These are phyloP conservation scores for Macrophomina tecta DNA, from an alignment of 2,329 filamentous ascomycete genomes.

Conservation along the genomic window DNA sequence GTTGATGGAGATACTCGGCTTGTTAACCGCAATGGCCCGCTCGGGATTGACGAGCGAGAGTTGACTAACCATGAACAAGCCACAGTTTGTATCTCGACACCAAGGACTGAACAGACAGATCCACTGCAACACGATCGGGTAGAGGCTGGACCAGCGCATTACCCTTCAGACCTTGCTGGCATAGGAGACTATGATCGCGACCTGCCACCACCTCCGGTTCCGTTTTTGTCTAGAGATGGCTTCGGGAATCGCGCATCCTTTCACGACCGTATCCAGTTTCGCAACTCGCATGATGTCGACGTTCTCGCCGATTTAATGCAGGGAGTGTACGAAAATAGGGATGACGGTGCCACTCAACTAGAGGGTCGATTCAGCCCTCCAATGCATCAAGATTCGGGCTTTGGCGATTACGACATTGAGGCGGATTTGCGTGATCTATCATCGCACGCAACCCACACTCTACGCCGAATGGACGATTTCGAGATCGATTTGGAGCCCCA, in stretches of 20 bases:
- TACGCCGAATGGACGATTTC: neutral
- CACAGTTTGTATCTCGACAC: slow-evolving; percentile 44
- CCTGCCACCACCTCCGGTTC: neutral
- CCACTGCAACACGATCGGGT: slow-evolving; percentile 31
- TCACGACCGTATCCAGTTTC: slow-evolving; percentile 41
- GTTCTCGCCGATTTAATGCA: slow-evolving; percentile 27
- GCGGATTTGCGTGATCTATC: slow-evolving; percentile 9
- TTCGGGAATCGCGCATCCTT: slow-evolving; percentile 38
- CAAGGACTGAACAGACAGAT: slow-evolving; percentile 40
- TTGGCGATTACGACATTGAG: slow-evolving; percentile 37
- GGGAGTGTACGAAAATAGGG: slow-evolving; percentile 33
- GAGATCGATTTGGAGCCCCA: neutral
- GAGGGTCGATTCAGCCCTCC: slow-evolving; percentile 35
- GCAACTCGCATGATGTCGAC: slow-evolving; percentile 33
- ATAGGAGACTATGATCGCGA: neutral
- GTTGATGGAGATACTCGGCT: slow-evolving; percentile 47
- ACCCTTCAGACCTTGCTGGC: slow-evolving; percentile 8
- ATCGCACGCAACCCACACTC: neutral
- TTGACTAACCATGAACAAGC: slow-evolving; percentile 41
- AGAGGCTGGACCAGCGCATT: slow-evolving; percentile 1
- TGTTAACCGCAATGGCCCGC: slow-evolving; percentile 38
- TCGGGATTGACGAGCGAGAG: slow-evolving; percentile 40
- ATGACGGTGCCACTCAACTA: neutral
- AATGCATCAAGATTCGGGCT: slow-evolving; percentile 45
- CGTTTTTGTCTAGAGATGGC: slow-evolving; percentile 6